phyloP scores from a whole-genome alignment of 768 basidiomycete genomes.

The Chlorophyllum brunneum region DNA sequence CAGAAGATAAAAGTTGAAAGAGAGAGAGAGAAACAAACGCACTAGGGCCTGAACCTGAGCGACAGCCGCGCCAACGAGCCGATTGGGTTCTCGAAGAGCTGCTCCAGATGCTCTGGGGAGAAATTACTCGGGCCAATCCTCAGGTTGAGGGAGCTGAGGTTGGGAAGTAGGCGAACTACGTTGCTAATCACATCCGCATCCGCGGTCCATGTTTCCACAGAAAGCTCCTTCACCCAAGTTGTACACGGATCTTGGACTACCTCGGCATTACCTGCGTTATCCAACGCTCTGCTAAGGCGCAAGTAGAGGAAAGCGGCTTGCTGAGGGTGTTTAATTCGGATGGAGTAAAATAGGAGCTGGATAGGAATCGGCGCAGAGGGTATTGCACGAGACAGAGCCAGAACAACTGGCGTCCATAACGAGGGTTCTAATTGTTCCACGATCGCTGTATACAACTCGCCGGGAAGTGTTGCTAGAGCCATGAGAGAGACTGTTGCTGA shows the following conservation, averaged over 20 bases:
- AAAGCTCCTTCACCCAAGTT: slow-evolving; percentile 44
- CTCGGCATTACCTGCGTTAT: background rate
- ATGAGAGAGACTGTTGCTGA: slow-evolving; percentile 16
- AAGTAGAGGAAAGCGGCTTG: slow-evolving; percentile 57
- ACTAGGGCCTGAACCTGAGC: slow-evolving; percentile 84
- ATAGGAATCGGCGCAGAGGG: slow-evolving; percentile 57
- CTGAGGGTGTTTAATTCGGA: slow-evolving; percentile 45
- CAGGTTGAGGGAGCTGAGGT: slow-evolving; percentile 47
- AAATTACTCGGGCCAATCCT: slow-evolving; percentile 76
- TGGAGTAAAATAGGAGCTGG: slow-evolving; percentile 52
- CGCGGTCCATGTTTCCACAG: slow-evolving; percentile 60
- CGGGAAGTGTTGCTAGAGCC: slow-evolving; percentile 42
- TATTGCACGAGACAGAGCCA: slow-evolving; percentile 60
- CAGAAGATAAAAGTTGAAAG: background rate
- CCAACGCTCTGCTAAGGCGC: slow-evolving; percentile 39
- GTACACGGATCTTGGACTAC: slow-evolving; percentile 20
- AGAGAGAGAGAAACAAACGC: slow-evolving; percentile 24
- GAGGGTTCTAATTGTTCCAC: slow-evolving; percentile 44
- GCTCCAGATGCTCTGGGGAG: slow-evolving; percentile 76
- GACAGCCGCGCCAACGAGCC: slow-evolving; percentile 47
- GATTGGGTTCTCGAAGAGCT: slow-evolving; percentile 50
- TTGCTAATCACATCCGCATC: slow-evolving; percentile 77
- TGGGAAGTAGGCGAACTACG: slow-evolving; percentile 54
- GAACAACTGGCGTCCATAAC: slow-evolving; percentile 46
- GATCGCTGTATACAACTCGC: slow-evolving; percentile 64